Evolutionary conservation across 306 rosid genomes (phyloP), one percentile per base, ranked within the genome.

Genomic region (Quercus alba): DNA sequence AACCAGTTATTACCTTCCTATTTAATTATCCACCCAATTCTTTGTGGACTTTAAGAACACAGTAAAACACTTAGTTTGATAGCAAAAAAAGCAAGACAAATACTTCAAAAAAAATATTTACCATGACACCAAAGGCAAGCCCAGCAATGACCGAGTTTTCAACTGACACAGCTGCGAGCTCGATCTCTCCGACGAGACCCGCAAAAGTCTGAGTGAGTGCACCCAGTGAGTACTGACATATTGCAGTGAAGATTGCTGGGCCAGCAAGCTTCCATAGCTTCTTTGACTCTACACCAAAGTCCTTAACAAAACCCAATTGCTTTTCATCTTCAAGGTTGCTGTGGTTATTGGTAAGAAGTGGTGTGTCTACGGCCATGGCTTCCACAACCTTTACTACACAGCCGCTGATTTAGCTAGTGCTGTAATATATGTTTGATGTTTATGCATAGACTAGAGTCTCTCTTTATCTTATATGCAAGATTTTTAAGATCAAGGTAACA

Each of bases 81-180:
- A 72, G 3, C 5, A 3, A 20, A 20, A 51, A 69, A 11, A 49
- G 17, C 5, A 2, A 0, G 12, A 11, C 14, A 33, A 20, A 2
- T 13, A 68, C 30, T 1, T 0, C 1, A 41, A 41, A 4, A 4
- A 31, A 69, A 8, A 12, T 1, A 10, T 12, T 49, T 88, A 92
- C 97, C 95, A 92, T 83, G 82, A 90, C 63, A 18, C 97, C 97
- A 46, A 78, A 90, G 68, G 95, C 92, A 0, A 92, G 75, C 21
- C 97, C 97, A 17, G 89, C 91, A 62, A 92, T 3, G 75, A 88
- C 92, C 14, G 93, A 90, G 78, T 90, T 92, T 78, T 82, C 97
- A 41, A 92, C 90, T 1, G 97, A 74, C 82, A 92, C 72, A 4
- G 97, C 95, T 0, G 95, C 97, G 64, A 92, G 97, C 23, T 87